phyloP scores from a whole-genome alignment of 257 asterid species.

The Ajuga chamaepitys region DNA sequence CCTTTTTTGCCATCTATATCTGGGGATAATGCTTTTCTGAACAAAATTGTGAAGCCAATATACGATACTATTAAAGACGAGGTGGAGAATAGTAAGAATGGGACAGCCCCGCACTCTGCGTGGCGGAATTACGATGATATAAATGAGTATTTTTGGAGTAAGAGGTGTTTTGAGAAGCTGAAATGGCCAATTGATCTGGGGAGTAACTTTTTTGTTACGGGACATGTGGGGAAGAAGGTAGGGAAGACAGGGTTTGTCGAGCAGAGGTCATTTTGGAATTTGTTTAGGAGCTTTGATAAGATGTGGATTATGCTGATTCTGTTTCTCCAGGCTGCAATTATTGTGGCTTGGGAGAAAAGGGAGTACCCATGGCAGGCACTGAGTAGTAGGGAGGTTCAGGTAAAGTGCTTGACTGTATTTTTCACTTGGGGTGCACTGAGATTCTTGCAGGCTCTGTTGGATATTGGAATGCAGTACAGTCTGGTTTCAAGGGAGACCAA shows the following conservation, averaged over 20 bases:
- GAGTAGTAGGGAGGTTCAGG: slow-evolving; percentile 58
- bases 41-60: slow-evolving; percentile 72
- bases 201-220: slow-evolving; percentile 80
- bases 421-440: slow-evolving; percentile 87
- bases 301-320: slow-evolving; percentile 83
- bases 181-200: slow-evolving; percentile 89
- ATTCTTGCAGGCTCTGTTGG: slow-evolving; percentile 81
- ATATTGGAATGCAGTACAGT: slow-evolving; percentile 77
- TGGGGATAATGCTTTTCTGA: slow-evolving; percentile 74
- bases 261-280: slow-evolving; percentile 91
- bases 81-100: slow-evolving; percentile 78
- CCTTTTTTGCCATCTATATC: slow-evolving; percentile 81
- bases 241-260: slow-evolving; percentile 99
- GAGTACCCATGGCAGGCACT: slow-evolving; percentile 79
- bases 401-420: slow-evolving; percentile 70
- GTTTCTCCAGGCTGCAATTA: slow-evolving; percentile 80
- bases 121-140: slow-evolving; percentile 98
- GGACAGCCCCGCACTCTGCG: slow-evolving; percentile 94
- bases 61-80: slow-evolving; percentile 73
- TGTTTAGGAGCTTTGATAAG: slow-evolving; percentile 93
- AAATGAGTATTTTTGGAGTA: slow-evolving; percentile 95
- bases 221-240: slow-evolving; percentile 70
- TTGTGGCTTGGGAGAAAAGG: slow-evolving; percentile 77
- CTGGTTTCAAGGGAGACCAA: slow-evolving; percentile 90
- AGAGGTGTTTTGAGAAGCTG: slow-evolving; percentile 85